Percentiles rank a stretch among this genome's conserved stretches.
phyloP scores from a whole-genome alignment of 2,329 filamentous ascomycete genomes.

The Ciborinia camelliae region DNA sequence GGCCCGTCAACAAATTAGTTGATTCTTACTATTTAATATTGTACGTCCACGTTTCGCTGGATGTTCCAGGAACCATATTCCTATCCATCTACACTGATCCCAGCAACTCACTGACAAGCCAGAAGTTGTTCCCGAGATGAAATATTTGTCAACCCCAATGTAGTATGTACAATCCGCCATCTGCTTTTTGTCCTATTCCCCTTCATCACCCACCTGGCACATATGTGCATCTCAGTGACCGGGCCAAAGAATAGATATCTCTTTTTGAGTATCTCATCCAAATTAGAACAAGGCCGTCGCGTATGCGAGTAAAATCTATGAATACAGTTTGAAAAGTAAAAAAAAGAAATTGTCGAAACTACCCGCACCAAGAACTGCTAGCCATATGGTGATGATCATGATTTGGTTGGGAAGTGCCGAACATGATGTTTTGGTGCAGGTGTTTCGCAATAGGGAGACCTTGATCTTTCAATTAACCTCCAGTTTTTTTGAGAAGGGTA shows the following conservation, averaged over 20 bases:
- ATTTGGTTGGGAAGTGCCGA: not conserved
- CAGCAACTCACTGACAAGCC: conserved; percentile 11
- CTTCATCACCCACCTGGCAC: not conserved
- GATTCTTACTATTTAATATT: conserved; percentile 6
- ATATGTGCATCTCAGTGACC: conserved; percentile 1
- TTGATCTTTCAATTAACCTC: conserved; percentile 10
- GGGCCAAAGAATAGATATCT: conserved; percentile 2
- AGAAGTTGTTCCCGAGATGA: not conserved
- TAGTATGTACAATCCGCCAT: conserved; percentile 13
- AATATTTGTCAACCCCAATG: not conserved
- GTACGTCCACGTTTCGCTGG: conserved; percentile 11
- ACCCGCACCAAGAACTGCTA: not conserved
- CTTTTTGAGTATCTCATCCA: conserved; percentile 14
- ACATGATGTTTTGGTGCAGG: not conserved
- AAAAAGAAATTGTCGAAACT: not conserved
- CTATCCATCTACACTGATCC: conserved; percentile 10
- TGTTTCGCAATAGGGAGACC: not conserved
- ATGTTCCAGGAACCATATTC: not conserved
- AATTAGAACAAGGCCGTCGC: not conserved
- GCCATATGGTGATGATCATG: not conserved
- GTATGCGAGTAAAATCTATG: conserved; percentile 19
- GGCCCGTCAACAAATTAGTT: not conserved
- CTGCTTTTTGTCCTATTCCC: not conserved
- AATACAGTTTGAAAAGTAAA: conserved; percentile 15
- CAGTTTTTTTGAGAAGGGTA: conserved; percentile 10